A percentile compares a stretch with the other conserved stretches of the same genome.
Conservation (phyloP, 1,139 yeast species). For the Hyphopichia fennica region DNA sequence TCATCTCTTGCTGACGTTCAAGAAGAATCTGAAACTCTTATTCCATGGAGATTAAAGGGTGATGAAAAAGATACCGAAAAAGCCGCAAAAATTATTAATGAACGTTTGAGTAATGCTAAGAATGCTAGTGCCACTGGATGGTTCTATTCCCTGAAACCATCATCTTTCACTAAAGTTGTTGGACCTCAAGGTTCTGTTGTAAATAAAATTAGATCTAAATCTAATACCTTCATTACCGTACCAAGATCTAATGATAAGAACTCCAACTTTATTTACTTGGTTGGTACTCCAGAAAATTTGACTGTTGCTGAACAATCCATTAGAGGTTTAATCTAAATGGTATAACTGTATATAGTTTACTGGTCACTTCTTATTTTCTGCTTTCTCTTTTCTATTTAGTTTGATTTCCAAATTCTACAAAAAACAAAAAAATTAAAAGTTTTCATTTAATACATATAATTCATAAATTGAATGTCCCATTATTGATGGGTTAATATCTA, state of each 20-base stretch:
- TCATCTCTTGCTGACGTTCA: conserved; percentile 27
- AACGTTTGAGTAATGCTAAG: conserved; percentile 35
- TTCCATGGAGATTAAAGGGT: conserved; percentile 68
- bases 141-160: conserved; percentile 36
- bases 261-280: conserved; percentile 26
- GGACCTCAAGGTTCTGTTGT: conserved; percentile 79
- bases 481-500: conserved; percentile 9
- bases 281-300: conserved; percentile 34
- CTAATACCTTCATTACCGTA: conserved; percentile 60
- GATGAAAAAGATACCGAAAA: conserved; percentile 38
- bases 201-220: conserved; percentile 57
- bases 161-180: conserved; percentile 56
- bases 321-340: conserved; percentile 13
- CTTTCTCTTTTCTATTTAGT: too few species aligned
- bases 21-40: conserved; percentile 33
- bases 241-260: conserved; percentile 60
- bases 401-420: background rate
- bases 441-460: background rate
- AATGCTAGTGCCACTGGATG: conserved; percentile 36
- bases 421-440: background rate
- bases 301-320: conserved; percentile 27
- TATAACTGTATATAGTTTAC: background rate
- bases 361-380: background rate
- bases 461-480: background rate
- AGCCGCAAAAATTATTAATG: conserved; percentile 36